Percentiles rank a stretch among this genome's conserved stretches.
phyloP scores from a whole-genome alignment of 2,329 filamentous ascomycete species.

The Aspergillus sp. region DNA sequence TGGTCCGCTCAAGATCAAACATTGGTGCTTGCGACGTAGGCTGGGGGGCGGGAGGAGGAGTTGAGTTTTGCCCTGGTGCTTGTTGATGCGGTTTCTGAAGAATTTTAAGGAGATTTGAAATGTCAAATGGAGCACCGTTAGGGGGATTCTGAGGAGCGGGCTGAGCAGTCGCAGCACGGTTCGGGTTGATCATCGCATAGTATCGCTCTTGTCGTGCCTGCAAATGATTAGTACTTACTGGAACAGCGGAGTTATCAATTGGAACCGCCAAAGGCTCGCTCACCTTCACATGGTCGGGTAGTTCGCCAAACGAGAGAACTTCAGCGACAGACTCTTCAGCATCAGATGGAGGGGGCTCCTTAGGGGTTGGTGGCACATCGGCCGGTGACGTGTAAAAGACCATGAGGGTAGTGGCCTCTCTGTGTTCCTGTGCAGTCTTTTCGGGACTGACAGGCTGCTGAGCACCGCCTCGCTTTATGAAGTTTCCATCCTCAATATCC shows the following conservation, averaged over 20 bases:
- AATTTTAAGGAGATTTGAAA: constrained; percentile 40
- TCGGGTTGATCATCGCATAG: constrained; percentile 34
- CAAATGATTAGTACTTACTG: constrained; percentile 7
- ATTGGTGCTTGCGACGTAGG: constrained; percentile 16
- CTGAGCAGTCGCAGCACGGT: constrained; percentile 22
- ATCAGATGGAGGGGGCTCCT: constrained; percentile 42
- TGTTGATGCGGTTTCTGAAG: constrained; percentile 34
- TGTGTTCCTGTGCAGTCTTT: constrained; percentile 43
- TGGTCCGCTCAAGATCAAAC: constrained; percentile 34
- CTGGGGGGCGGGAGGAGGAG: constrained; percentile 28
- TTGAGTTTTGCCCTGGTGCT: constrained; percentile 27
- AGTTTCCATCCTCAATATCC: constrained; percentile 34
- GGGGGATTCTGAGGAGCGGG: constrained; percentile 16
- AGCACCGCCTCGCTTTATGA: constrained; percentile 42
- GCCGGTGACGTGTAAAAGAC: constrained; percentile 45
- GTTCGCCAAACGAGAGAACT: constrained; percentile 41
- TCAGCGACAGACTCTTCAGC: constrained; percentile 36
- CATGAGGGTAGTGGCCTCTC: constrained; percentile 48
- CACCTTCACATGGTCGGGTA: constrained; percentile 42
- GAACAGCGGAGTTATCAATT: background rate
- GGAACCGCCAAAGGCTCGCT: background rate
- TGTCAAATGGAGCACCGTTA: constrained; percentile 30
- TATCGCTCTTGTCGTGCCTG: constrained; percentile 43
- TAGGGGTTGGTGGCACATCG: constrained; percentile 47
- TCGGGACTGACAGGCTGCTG: constrained; percentile 39